Percentiles rank a stretch among this genome's conserved stretches.
These are phyloP conservation scores for Globisporangium canariense DNA, from an alignment of 352 stramenopile genomes.

Conservation along the genomic window DNA sequence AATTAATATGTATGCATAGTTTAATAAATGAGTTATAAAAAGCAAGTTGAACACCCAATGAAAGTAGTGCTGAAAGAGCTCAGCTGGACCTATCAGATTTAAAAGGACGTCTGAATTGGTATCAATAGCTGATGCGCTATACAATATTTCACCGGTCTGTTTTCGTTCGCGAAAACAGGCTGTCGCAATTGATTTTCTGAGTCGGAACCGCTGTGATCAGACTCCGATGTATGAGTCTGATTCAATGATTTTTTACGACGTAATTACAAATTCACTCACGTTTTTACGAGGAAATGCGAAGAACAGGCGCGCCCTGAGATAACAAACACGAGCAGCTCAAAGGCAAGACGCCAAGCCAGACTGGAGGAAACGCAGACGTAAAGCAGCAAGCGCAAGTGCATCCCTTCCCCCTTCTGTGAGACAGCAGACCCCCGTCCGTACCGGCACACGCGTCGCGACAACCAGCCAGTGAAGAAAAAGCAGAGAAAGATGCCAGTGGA, in stretches of 20 bases:
- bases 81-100: too few relatives aligned
- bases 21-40: too few relatives aligned
- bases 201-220: too few relatives aligned
- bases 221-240: too few relatives aligned
- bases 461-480: background rate
- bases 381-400: background rate
- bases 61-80: too few relatives aligned
- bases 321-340: constrained; percentile 4
- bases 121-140: too few relatives aligned
- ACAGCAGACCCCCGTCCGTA: background rate
- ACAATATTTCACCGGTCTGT: too few relatives aligned
- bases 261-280: background rate
- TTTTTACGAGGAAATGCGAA: background rate
- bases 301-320: background rate
- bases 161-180: too few relatives aligned
- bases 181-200: too few relatives aligned
- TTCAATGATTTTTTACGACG: background rate
- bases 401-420: background rate
- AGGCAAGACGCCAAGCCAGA: background rate
- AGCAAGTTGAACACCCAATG: too few relatives aligned
- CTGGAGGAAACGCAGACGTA: background rate
- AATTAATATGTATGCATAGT: too few relatives aligned
- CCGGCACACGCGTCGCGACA: background rate
- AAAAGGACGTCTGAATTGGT: too few relatives aligned
- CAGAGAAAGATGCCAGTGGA: constrained; percentile 78